Base-by-base conservation (phyloP, 345 rosid genomes). In the Mercurialis annua region DNA sequence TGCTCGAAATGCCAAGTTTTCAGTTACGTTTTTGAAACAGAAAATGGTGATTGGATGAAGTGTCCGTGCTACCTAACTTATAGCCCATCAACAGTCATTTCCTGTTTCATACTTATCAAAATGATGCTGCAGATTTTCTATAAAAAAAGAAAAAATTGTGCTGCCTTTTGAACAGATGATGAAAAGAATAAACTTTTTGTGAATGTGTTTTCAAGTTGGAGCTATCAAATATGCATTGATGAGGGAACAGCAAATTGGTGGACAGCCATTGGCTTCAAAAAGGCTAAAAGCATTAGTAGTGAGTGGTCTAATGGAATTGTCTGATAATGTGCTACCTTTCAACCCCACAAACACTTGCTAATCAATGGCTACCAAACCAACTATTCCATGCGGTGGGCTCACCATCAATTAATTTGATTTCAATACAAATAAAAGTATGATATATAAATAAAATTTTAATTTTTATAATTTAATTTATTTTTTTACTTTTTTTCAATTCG, bases 191-290 rank as follows among this genome's bases (percentile, higher is more conserved):
- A 2, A 42, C 44, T 8, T 11, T 3, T 61, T 26, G 29, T 27
- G 0, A 14, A 20, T 15, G 51, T 2, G 3, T 16, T 26, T 12
- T 7, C 36, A 56, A 16, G 1, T 59, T 59, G 17, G 23, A 57
- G 8, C 61, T 18, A 12, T 16, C 11, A 43, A 62, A 18, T 12
- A 18, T n/a, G 44, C 40, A 23, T 9, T 59, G 9, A 44, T 24
- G 12, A 40, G 10, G 44, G 18, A 38, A 59, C 40, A 59, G 15
- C 49, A 34, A 17, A 18, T 48, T 58, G 47, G 57, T 16, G 71
- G 64, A 24, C 57, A 68, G 27, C 64, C 71, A 31, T 46, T 67
- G 18, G 44, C 34, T 47, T 57, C 21, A 24, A 49, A 68, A 68
- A 43, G 30, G 48, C 24, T 42, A 2, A n/a, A n/a, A n/a, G n/a